Evolutionary conservation across 2,329 filamentous ascomycete genomes (phyloP), one percentile per base, ranked within the genome.

Genomic region (Pseudocercospora musae): DNA sequence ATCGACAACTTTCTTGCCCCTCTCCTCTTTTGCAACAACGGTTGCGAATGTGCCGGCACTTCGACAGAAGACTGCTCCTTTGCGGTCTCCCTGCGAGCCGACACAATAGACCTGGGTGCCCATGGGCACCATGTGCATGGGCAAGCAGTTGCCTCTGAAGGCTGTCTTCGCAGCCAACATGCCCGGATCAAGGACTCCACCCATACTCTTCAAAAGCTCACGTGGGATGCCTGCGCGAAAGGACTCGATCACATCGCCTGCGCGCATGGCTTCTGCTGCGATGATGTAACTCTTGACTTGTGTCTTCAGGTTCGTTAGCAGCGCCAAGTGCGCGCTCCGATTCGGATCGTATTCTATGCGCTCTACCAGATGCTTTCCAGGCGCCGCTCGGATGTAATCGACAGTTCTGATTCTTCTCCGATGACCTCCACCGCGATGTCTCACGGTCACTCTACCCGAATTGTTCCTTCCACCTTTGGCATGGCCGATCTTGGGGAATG

Each of bases 281-380:
- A 99, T 82, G 67, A 99, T 96, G 77, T 99, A 99, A 68, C 88
- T 91, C 79, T 95, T 88, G 68, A 84, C 85, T 11, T 87, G 85
- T 0, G 89, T 94, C 53, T 86, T 84, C 67, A 92, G 81, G 71
- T 90, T 87, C 55, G 87, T 92, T 53, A 97, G 73, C 60, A 99
- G 83, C 5, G 95, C 95, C 77, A 99, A 93, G 75, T 99, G 95
- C 13, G 94, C 92, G 71, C 88, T 96, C 57, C 95, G 89, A 68
- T 92, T 92, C 0, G 95, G 95, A 72, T 99, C 96, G 76, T 98
- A 93, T 77, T 99, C 95, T 72, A 99, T 95, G 64, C 95, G 87
- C 75, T 98, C 93, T 59, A 99, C 94, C 15, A 88, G 78, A 71
- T 98, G 95, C 67, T 90, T 88, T 18, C 95, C 95, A 0, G 92